A percentile compares a stretch with the other conserved stretches of the same genome.
phyloP scores from a whole-genome alignment of 2,329 filamentous ascomycete species.

The Tolypocladium tropicale region DNA sequence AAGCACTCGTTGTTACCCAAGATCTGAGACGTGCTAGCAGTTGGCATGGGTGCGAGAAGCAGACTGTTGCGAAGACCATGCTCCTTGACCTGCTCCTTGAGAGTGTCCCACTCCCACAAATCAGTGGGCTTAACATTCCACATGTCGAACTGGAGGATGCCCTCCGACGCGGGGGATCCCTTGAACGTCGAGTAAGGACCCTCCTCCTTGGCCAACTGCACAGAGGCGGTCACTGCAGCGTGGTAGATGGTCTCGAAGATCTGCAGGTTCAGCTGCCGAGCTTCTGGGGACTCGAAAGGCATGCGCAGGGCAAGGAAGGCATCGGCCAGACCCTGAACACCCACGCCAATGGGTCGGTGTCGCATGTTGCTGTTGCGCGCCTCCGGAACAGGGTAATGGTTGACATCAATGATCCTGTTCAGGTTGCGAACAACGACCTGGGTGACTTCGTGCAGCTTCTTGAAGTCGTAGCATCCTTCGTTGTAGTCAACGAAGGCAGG shows the following conservation, averaged over 20 bases:
- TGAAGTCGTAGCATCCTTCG: slow-evolving; percentile 82
- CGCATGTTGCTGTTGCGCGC: slow-evolving; percentile 95
- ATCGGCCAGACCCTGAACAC: slow-evolving; percentile 96
- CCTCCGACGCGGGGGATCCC: slow-evolving; percentile 88
- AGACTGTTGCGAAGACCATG: slow-evolving; percentile 93
- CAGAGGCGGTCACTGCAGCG: slow-evolving; percentile 80
- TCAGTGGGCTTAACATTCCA: slow-evolving; percentile 90
- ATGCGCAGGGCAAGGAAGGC: slow-evolving; percentile 94
- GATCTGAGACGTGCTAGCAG: slow-evolving; percentile 94
- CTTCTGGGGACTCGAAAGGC: slow-evolving; percentile 94
- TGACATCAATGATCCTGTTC: slow-evolving; percentile 97
- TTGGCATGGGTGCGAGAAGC: slow-evolving; percentile 94
- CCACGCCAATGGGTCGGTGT: slow-evolving; percentile 89
- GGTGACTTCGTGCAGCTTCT: slow-evolving; percentile 90
- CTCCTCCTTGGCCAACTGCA: slow-evolving; percentile 71
- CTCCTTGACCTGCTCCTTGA: slow-evolving; percentile 87
- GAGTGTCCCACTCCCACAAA: slow-evolving; percentile 88
- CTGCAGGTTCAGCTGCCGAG: slow-evolving; percentile 87
- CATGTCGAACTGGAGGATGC: slow-evolving; percentile 97
- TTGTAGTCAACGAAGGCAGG: slow-evolving; percentile 84
- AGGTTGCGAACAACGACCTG: slow-evolving; percentile 90
- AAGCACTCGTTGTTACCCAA: slow-evolving; percentile 99
- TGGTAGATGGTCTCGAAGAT: slow-evolving; percentile 99
- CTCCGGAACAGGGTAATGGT: slow-evolving; percentile 95
- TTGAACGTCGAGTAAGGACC: slow-evolving; percentile 86